Evolutionary conservation across 2,329 filamentous ascomycete species (phyloP).

Genomic region (Colletotrichum cereale): DNA sequence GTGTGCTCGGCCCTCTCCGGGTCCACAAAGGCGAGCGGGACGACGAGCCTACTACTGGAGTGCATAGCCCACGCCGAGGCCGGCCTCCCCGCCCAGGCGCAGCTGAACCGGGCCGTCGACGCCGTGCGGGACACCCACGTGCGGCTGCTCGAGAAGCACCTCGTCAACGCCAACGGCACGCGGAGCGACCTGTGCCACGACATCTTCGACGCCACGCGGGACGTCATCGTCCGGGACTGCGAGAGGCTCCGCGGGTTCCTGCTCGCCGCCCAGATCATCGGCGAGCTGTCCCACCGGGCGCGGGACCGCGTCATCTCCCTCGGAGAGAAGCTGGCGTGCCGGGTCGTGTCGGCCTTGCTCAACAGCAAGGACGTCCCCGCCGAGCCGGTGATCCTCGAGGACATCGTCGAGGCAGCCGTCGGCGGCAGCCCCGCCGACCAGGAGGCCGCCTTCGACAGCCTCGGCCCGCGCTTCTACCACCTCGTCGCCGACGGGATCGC

Average conservation of each 20-base stretch:
- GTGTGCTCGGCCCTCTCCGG: constrained; percentile 96
- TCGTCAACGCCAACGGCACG: constrained; percentile 77
- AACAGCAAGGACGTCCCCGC: constrained; percentile 70
- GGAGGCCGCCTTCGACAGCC: constrained; percentile 68
- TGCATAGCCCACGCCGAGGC: constrained; percentile 33
- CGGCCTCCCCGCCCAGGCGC: constrained; percentile 55
- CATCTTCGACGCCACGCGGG: constrained; percentile 79
- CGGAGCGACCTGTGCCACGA: constrained; percentile 86
- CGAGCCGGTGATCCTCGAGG: constrained; percentile 46
- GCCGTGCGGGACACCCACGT: constrained; percentile 22
- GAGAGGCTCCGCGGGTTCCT: constrained; percentile 81
- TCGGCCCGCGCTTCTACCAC: constrained; percentile 79
- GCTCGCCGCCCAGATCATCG: constrained; percentile 72
- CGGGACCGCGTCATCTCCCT: constrained; percentile 93
- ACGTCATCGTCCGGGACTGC: constrained; percentile 78
- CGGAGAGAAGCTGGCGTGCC: constrained; percentile 94
- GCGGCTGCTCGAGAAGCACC: constrained; percentile 50
- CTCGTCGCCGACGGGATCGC: constrained; percentile 71
- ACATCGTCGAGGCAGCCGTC: constrained; percentile 87
- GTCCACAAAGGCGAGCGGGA: constrained; percentile 92
- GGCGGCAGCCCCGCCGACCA: constrained; percentile 87
- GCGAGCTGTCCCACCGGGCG: constrained; percentile 81
- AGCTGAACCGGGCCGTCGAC: constrained; percentile 34
- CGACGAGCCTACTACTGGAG: constrained; percentile 82
- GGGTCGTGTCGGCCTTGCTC: constrained; percentile 88